These are phyloP conservation scores for Plectosphaerella sp. DNA, from an alignment of 2,329 filamentous ascomycete species.

Conservation along the genomic window DNA sequence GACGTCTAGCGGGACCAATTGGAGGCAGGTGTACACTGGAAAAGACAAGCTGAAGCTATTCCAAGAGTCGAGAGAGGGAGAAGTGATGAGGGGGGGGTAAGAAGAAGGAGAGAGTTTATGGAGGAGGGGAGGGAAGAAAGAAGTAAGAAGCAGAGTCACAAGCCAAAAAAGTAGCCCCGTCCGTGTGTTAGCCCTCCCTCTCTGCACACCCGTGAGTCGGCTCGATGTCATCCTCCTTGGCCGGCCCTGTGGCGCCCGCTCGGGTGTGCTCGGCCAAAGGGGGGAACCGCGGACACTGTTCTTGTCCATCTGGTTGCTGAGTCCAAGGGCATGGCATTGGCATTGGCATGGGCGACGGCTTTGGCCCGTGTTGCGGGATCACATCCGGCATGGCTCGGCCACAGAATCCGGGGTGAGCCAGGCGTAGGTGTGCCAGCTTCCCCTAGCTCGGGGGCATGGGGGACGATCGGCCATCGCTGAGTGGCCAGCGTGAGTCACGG, in stretches of 20 bases:
- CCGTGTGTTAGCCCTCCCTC: too few relatives aligned
- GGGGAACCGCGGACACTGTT: background rate
- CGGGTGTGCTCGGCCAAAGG: slow-evolving; percentile 4
- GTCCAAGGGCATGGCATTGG: too few relatives aligned
- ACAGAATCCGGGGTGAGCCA: background rate
- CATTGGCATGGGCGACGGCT: background rate
- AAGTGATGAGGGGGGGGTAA: slow-evolving; percentile 1
- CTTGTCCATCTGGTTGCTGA: background rate
- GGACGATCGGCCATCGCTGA: background rate
- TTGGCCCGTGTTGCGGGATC: background rate
- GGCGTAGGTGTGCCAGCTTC: background rate
- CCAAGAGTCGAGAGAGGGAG: slow-evolving; percentile 1
- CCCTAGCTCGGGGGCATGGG: background rate
- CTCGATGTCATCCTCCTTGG: too few relatives aligned
- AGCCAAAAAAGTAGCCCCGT: slow-evolving; percentile 7
- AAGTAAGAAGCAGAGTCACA: slow-evolving; percentile 14
- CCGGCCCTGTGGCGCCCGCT: background rate
- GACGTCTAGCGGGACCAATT: background rate
- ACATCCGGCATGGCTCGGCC: background rate
- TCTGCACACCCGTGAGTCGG: too few relatives aligned
- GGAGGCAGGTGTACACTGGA: background rate
- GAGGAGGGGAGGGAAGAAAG: slow-evolving; percentile 8
- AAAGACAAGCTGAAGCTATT: slow-evolving; percentile 9
- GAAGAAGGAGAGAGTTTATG: slow-evolving; percentile 4
- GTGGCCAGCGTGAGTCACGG: background rate